These are phyloP conservation scores for Pholiota microspora DNA, from an alignment of 768 basidiomycete species.

Conservation along the genomic window DNA sequence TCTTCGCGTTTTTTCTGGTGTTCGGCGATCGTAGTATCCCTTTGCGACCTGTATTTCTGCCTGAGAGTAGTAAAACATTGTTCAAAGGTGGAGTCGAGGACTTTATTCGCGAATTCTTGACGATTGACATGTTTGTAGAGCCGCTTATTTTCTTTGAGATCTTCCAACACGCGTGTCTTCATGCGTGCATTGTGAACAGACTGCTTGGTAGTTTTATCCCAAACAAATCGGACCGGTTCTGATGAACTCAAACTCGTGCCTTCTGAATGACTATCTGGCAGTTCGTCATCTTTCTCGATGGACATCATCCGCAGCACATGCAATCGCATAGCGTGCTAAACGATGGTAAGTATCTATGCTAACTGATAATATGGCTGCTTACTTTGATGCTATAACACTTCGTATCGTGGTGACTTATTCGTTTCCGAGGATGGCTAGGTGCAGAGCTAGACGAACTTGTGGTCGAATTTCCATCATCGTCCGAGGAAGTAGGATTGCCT, in stretches of 20 bases:
- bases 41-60: slow-evolving; percentile 64
- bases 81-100: slow-evolving; percentile 62
- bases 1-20: slow-evolving; percentile 54
- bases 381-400: slow-evolving; percentile 71
- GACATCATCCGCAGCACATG: slow-evolving; percentile 64
- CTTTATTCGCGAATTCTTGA: slow-evolving; percentile 64
- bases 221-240: slow-evolving; percentile 73
- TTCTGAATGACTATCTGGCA: slow-evolving; percentile 64
- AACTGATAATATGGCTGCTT: slow-evolving; percentile 16
- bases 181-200: slow-evolving; percentile 72
- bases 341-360: slow-evolving; percentile 1
- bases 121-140: slow-evolving; percentile 63
- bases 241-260: slow-evolving; percentile 40
- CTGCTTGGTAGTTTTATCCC: slow-evolving; percentile 76
- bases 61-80: slow-evolving; percentile 68
- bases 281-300: slow-evolving; percentile 48
- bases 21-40: slow-evolving; percentile 42
- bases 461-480: slow-evolving; percentile 36
- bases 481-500: slow-evolving; percentile 34
- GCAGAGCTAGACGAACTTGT: slow-evolving; percentile 26
- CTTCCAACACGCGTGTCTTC: slow-evolving; percentile 61
- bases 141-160: slow-evolving; percentile 54
- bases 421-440: slow-evolving; percentile 31
- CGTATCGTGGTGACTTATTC: slow-evolving; percentile 61
- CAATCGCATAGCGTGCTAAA: slow-evolving; percentile 67